Evolutionary conservation across 164 flowering plant species (phyloP).

Genomic region (Magnolia sinica): DNA sequence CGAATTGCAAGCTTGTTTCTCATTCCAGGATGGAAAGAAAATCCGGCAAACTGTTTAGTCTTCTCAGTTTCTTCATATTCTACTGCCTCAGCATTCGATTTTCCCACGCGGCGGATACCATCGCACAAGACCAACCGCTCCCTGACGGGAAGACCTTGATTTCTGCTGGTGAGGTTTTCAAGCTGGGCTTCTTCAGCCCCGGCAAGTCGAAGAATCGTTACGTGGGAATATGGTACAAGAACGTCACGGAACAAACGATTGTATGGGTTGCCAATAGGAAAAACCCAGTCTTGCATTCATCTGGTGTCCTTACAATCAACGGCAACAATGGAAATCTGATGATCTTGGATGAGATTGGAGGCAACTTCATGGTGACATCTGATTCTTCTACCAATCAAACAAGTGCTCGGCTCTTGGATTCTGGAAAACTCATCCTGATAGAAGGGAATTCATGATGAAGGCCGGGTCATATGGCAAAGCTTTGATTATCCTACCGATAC

Average conservation of each 20-base stretch:
- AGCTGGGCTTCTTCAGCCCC: conserved; percentile 25
- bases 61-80: neutral
- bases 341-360: conserved; percentile 14
- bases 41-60: too few relatives aligned
- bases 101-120: neutral
- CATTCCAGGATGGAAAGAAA: too few relatives aligned
- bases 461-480: conserved; percentile 47
- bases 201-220: conserved; percentile 9
- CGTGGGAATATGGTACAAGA: conserved; percentile 40
- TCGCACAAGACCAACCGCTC: neutral
- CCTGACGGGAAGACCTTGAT: conserved; percentile 4
- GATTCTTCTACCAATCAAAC: neutral
- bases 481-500: conserved; percentile 46
- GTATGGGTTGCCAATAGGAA: conserved; percentile 53
- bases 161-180: conserved; percentile 19
- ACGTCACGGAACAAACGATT: conserved; percentile 5
- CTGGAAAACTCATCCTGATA: conserved; percentile 25
- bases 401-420: conserved; percentile 18
- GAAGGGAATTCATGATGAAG: neutral
- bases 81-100: too few relatives aligned
- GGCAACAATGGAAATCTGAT: conserved; percentile 15
- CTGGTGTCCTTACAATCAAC: conserved; percentile 13
- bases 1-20: too few relatives aligned
- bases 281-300: conserved; percentile 17
- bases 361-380: neutral